These are phyloP conservation scores for Podaxis pistillaris DNA, from an alignment of 768 basidiomycete species.

Conservation along the genomic window DNA sequence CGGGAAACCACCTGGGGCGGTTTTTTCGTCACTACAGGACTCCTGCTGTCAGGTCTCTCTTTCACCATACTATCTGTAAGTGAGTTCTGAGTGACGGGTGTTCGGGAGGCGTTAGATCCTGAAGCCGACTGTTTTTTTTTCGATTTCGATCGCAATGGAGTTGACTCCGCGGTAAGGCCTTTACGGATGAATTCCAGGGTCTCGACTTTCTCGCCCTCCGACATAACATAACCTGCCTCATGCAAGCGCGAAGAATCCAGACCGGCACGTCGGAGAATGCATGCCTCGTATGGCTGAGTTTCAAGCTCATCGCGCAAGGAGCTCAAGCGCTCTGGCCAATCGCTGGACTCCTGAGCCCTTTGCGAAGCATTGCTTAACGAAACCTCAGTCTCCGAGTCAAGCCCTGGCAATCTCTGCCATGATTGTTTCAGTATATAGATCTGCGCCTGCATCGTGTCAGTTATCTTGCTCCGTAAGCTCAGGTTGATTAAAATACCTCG, in stretches of 20 bases:
- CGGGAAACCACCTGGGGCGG: neutral
- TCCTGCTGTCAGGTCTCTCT: no score
- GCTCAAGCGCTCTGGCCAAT: no score
- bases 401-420: no score
- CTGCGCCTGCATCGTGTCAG: neutral
- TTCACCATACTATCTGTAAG: neutral
- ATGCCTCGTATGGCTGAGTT: neutral
- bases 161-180: neutral
- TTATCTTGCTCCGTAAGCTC: neutral
- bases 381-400: no score
- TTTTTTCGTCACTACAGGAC: neutral
- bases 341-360: no score
- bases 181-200: neutral
- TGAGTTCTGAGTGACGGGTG: neutral
- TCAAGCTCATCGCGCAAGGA: no score
- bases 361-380: no score
- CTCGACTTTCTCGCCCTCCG: neutral
- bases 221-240: neutral
- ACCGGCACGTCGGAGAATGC: neutral
- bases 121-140: no score
- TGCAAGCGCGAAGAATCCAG: neutral
- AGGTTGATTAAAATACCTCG: neutral
- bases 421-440: neutral
- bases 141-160: neutral
- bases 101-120: neutral